Evolutionary conservation across 2,329 filamentous ascomycete species (phyloP), one percentile per base, ranked within the genome.

Genomic region (Claviceps sp.): DNA sequence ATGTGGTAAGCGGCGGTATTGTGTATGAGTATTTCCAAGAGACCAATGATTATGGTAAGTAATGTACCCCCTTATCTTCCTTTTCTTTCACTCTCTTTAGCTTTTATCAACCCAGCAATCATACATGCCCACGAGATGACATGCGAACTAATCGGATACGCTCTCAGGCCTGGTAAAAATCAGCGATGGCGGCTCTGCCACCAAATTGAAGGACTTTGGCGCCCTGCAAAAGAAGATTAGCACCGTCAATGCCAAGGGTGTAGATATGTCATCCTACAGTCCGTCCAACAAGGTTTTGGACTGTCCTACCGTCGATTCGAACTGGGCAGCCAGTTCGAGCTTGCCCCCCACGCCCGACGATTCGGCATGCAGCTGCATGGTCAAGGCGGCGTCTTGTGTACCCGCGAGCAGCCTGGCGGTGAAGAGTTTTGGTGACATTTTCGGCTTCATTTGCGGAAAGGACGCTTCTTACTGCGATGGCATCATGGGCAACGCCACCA

Each of bases 1-100:
- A 71, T 8, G 88, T 95, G 63, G 93, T 93, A 81, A 94, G 87
- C 53, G 93, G 93, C 61, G 93, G 91, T 70, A 95, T 98, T 58
- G 89, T 97, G 66, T 98, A 97, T 79, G 94, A 95, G 88, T 98
- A 93, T 76, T 93, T 90, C 74, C 78, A 95, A 74, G 89, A 95
- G 69, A 71, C 63, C 49, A 97, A 97, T 73, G 74, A 96, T 67
- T 98, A 88, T 64, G 93, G 86, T 78, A 70, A 59, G 74, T 62
- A 61, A 2, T 24, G 5, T 24, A 34, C 30, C 30, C 30, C 30
- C 18, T 42, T 14, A 4, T 8, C 4, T 43, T 43, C 9, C 22
- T 43, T 20, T 11, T 9, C 11, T 18, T 43, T 22, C 18, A 9
- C 18, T 20, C 9, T 20, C 41, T 43, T 43, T 43, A 4, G 6